Conservation (phyloP, 78 protist genomes). For the Planoprotostelium fungivorum region DNA sequence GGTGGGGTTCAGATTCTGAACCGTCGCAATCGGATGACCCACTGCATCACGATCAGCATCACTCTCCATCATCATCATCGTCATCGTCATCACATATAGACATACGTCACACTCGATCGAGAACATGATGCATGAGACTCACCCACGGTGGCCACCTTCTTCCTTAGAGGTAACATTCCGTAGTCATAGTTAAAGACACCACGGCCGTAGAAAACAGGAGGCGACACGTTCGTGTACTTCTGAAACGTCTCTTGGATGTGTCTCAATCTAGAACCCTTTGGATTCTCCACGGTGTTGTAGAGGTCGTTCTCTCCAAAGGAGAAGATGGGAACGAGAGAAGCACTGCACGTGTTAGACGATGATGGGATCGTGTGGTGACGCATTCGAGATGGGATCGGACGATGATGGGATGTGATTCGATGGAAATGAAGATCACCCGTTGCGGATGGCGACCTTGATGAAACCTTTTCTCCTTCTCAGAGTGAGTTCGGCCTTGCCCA, state of each 20-base stretch:
- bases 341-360: background rate
- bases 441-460: slow-evolving; percentile 32
- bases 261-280: slow-evolving; percentile 42
- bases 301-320: slow-evolving; percentile 63
- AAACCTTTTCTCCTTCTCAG: slow-evolving; percentile 50
- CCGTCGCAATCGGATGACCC: background rate
- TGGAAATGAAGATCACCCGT: slow-evolving; percentile 12
- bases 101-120: too few relatives aligned
- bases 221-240: slow-evolving; percentile 44
- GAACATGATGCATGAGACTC: slow-evolving; percentile 1
- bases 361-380: too few relatives aligned
- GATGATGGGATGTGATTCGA: background rate
- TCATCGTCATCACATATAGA: background rate
- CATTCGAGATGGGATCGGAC: too few relatives aligned
- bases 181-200: slow-evolving; percentile 57
- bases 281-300: slow-evolving; percentile 45
- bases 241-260: slow-evolving; percentile 27
- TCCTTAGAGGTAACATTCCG: slow-evolving; percentile 36
- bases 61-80: background rate
- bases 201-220: slow-evolving; percentile 48
- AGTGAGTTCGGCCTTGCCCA: slow-evolving; percentile 20
- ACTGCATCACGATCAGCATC: background rate
- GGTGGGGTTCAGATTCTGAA: background rate
- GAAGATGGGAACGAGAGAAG: slow-evolving; percentile 52
- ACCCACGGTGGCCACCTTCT: slow-evolving; percentile 25